Evolutionary conservation across 345 rosid species (phyloP).

Genomic region (Physaria fendleri): DNA sequence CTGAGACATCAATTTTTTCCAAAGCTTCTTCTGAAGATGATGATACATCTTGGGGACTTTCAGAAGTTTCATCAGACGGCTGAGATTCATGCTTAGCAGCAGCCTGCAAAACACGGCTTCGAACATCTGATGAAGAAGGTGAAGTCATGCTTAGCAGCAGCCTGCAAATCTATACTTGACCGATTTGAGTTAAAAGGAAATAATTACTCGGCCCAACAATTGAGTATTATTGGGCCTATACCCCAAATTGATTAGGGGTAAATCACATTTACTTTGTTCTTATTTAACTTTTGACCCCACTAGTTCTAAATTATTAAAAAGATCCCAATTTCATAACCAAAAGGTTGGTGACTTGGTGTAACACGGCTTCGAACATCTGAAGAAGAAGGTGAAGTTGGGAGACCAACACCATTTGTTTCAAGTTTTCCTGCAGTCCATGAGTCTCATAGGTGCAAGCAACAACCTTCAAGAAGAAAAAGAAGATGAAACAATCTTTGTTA

Average conservation of each 20-base stretch:
- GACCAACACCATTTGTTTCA: slow-evolving; percentile 73
- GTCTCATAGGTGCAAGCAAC: slow-evolving; percentile 55
- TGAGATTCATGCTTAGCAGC: slow-evolving; percentile 92
- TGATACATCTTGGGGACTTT: slow-evolving; percentile 24
- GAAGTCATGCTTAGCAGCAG: too few relatives aligned
- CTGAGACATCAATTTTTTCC: slow-evolving; percentile 26
- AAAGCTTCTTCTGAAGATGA: slow-evolving; percentile 18
- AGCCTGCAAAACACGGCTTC: slow-evolving; percentile 77
- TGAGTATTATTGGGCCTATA: neutral
- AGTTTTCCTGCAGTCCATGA: slow-evolving; percentile 84
- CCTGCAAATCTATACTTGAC: too few relatives aligned
- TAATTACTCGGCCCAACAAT: too few relatives aligned
- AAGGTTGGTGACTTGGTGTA: neutral
- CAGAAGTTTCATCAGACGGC: slow-evolving; percentile 55
- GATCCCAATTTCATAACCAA: neutral
- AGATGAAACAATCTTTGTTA: slow-evolving; percentile 1
- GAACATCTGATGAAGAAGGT: slow-evolving; percentile 39
- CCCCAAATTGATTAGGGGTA: neutral
- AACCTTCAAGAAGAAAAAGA: slow-evolving; percentile 31
- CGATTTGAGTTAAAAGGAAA: too few relatives aligned
- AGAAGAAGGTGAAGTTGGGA: slow-evolving; percentile 92
- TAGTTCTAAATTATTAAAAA: neutral
- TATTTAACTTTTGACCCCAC: neutral
- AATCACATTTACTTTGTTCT: neutral
- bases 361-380: slow-evolving; percentile 69